These are phyloP conservation scores for Candida qinlingensis DNA, from an alignment of 805 yeast genomes.

Conservation along the genomic window DNA sequence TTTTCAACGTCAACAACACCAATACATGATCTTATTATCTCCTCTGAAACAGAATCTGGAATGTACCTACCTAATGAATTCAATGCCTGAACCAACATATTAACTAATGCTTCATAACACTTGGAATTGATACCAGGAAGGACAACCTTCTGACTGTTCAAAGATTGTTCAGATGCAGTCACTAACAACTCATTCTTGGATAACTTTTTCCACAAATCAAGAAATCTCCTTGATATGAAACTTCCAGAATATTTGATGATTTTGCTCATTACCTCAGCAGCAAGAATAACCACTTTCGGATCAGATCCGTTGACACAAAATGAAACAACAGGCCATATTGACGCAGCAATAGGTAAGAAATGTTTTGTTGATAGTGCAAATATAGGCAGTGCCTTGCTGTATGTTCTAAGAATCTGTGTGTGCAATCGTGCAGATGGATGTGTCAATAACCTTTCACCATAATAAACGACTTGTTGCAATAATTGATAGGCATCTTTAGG, in stretches of 20 bases:
- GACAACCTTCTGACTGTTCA: constrained; percentile 9
- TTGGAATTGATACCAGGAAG: constrained; percentile 21
- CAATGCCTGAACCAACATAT: constrained; percentile 18
- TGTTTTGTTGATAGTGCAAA: constrained; percentile 44
- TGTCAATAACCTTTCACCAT: constrained; percentile 64
- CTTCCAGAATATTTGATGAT: constrained; percentile 36
- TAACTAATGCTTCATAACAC: constrained; percentile 16
- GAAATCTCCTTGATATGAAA: constrained; percentile 42
- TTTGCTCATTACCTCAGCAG: constrained; percentile 24
- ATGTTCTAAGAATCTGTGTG: constrained; percentile 49
- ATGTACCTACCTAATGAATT: constrained; percentile 18
- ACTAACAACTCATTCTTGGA: constrained; percentile 12
- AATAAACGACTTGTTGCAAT: constrained; percentile 55
- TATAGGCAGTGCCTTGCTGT: constrained; percentile 41
- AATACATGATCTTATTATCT: constrained; percentile 18
- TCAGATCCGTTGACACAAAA: constrained; percentile 14
- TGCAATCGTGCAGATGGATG: constrained; percentile 58
- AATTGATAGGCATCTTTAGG: constrained; percentile 56
- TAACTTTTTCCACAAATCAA: constrained; percentile 38
- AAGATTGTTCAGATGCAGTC: constrained; percentile 7
- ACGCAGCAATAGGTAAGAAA: constrained; percentile 46
- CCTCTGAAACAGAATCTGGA: constrained; percentile 19
- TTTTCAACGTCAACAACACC: constrained; percentile 14
- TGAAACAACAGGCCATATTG: constrained; percentile 44
- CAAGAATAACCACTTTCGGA: constrained; percentile 25